These are phyloP conservation scores for Diutina pseudorugosa DNA, from an alignment of 1,139 yeast genomes.

Conservation along the genomic window DNA sequence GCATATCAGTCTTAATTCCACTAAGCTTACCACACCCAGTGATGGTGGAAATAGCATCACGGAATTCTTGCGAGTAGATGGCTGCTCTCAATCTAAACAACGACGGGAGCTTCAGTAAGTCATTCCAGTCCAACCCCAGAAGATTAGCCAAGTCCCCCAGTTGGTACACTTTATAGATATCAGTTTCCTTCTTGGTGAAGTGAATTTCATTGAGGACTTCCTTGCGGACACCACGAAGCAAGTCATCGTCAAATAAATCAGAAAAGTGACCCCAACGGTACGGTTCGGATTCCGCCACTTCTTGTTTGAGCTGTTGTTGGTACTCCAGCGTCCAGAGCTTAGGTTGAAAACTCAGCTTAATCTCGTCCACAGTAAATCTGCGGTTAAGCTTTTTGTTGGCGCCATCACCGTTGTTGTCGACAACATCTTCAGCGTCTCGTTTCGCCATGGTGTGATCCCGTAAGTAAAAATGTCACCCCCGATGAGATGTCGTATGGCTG, in stretches of 20 bases:
- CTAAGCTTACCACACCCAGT: constrained; percentile 86
- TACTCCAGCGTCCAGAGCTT: constrained; percentile 40
- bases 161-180: constrained; percentile 88
- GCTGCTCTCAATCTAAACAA: constrained; percentile 72
- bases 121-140: constrained; percentile 72
- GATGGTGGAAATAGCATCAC: constrained; percentile 69
- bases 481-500: background rate
- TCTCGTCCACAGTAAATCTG: constrained; percentile 21
- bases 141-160: constrained; percentile 92
- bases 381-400: constrained; percentile 4
- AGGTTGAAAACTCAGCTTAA: constrained; percentile 37
- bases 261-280: constrained; percentile 83
- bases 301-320: constrained; percentile 25
- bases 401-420: background rate
- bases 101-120: constrained; percentile 60
- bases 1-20: constrained; percentile 84
- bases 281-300: constrained; percentile 50
- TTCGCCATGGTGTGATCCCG: background rate
- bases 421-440: background rate
- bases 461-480: background rate
- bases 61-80: constrained; percentile 72
- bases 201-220: constrained; percentile 79
- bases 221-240: constrained; percentile 65
- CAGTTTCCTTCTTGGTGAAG: constrained; percentile 92
- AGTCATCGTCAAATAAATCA: constrained; percentile 60